A percentile compares a stretch with the other conserved stretches of the same genome.
Evolutionary conservation across 2,329 filamentous ascomycete genomes (phyloP).

Genomic region (Tympanopsis confertula): DNA sequence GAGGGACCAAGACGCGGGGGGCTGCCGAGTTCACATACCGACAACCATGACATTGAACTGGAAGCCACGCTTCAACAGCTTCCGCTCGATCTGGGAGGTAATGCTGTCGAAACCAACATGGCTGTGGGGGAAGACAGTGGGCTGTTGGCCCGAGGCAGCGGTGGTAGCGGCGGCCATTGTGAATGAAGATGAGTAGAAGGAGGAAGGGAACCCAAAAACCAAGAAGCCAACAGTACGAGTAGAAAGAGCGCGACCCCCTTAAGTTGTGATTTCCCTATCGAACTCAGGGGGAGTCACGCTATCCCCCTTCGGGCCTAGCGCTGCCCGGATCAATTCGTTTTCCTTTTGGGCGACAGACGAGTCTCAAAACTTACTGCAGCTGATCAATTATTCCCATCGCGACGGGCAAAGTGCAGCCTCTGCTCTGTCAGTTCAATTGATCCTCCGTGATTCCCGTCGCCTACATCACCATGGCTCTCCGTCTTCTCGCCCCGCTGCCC

Average conservation of each 20-base stretch:
- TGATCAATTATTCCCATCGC: too few species aligned
- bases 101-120: slow-evolving; percentile 99
- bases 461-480: too few species aligned
- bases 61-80: slow-evolving; percentile 98
- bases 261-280: too few species aligned
- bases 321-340: too few species aligned
- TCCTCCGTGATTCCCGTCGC: too few species aligned
- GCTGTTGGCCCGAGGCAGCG: slow-evolving; percentile 16
- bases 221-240: slow-evolving; percentile 6
- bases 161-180: slow-evolving; percentile 50
- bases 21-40: slow-evolving; percentile 51
- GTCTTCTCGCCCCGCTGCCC: too few species aligned
- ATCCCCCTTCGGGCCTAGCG: too few species aligned
- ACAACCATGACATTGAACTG: slow-evolving; percentile 99
- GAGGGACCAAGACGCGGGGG: not conserved
- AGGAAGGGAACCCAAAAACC: slow-evolving; percentile 14
- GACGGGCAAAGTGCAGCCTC: too few species aligned
- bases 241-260: not conserved
- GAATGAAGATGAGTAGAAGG: slow-evolving; percentile 15
- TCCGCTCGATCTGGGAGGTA: slow-evolving; percentile 97
- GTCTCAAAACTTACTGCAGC: too few species aligned
- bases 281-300: too few species aligned
- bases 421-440: too few species aligned
- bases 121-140: slow-evolving; percentile 78
- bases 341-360: too few species aligned